Conservation (phyloP, 2,329 filamentous ascomycete genomes). For the Dryadomyces sulphureus region DNA sequence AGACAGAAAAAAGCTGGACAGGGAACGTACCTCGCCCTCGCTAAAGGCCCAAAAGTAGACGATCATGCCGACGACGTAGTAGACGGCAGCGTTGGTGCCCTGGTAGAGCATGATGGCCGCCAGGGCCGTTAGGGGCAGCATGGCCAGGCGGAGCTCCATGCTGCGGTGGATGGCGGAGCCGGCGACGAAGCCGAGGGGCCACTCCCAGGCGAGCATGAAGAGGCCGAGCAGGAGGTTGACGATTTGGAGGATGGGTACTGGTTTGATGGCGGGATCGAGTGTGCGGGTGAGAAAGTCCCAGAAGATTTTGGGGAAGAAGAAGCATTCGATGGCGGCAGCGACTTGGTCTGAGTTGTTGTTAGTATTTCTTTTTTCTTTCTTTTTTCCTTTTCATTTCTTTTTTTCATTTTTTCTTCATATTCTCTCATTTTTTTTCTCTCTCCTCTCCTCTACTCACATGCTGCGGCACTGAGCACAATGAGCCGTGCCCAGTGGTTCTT, state of each 20-base stretch:
- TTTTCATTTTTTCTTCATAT: too few relatives aligned
- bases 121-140: conserved; percentile 67
- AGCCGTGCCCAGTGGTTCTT: conserved; percentile 99
- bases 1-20: background rate
- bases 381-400: too few relatives aligned
- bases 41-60: conserved; percentile 97
- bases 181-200: conserved; percentile 67
- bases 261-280: conserved; percentile 73
- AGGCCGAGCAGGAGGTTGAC: conserved; percentile 78
- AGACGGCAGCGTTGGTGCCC: conserved; percentile 79
- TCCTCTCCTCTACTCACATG: too few relatives aligned
- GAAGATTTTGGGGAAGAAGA: conserved; percentile 98
- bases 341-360: conserved; percentile 62
- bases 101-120: conserved; percentile 74
- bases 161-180: conserved; percentile 70
- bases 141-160: conserved; percentile 69
- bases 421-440: too few relatives aligned
- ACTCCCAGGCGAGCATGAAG: conserved; percentile 73
- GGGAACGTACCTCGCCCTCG: conserved; percentile 73
- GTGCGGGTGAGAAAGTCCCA: conserved; percentile 93
- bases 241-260: conserved; percentile 75
- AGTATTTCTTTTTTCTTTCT: too few relatives aligned
- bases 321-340: conserved; percentile 65
- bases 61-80: conserved; percentile 72
- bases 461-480: conserved; percentile 73